These are phyloP conservation scores for Pyrenopolyporus hunteri DNA, from an alignment of 495 filamentous ascomycete species.

Conservation along the genomic window DNA sequence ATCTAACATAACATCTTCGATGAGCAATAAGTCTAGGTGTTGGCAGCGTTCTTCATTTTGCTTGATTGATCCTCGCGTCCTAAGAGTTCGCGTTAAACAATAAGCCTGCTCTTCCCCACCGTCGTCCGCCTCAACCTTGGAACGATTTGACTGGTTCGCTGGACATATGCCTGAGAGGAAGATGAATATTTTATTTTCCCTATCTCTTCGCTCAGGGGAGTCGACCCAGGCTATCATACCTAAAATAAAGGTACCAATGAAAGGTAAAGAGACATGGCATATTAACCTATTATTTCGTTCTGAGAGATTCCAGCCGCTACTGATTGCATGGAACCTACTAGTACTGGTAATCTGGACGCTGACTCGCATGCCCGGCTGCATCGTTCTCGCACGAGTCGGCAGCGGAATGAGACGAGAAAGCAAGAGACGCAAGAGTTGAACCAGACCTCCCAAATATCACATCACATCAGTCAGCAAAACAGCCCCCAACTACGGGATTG, in stretches of 20 bases:
- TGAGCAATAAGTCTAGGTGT: background rate
- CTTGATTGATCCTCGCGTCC: background rate
- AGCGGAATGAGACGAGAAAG: constrained; percentile 23
- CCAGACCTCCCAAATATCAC: constrained; percentile 3
- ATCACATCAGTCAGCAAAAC: constrained; percentile 19
- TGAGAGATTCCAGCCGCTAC: too few species aligned
- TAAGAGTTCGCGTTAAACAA: constrained; percentile 14
- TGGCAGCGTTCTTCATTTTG: background rate
- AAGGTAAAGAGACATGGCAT: too few species aligned
- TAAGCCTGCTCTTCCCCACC: constrained; percentile 30
- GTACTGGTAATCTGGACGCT: constrained; percentile 8
- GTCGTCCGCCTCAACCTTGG: constrained; percentile 35
- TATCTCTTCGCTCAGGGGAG: too few species aligned
- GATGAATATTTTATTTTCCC: too few species aligned
- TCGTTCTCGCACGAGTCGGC: constrained; percentile 27
- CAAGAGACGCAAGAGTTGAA: constrained; percentile 1
- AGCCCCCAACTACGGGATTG: constrained; percentile 3
- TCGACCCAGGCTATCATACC: too few species aligned
- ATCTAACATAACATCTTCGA: background rate
- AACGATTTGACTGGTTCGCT: background rate
- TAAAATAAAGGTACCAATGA: too few species aligned
- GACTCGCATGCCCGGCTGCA: constrained; percentile 31
- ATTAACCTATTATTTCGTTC: too few species aligned
- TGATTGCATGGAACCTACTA: background rate
- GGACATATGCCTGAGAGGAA: background rate